These are phyloP conservation scores for Pyricularia grisea DNA, from an alignment of 2,329 filamentous ascomycete species.

Conservation along the genomic window DNA sequence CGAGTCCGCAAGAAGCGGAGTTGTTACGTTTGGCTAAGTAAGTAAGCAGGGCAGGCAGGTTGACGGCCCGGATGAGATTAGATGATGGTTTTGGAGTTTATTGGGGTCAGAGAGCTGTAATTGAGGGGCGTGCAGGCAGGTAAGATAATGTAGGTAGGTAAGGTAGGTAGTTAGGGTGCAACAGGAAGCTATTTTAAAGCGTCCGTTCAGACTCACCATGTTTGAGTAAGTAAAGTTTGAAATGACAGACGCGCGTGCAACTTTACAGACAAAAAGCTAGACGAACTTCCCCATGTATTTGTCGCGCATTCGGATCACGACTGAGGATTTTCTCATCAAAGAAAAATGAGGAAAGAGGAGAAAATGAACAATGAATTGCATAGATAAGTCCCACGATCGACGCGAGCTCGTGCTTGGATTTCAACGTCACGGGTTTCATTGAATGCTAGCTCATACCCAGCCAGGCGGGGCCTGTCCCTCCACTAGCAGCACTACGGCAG, in stretches of 20 bases:
- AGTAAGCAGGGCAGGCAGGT: not conserved
- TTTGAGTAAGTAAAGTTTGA: not conserved
- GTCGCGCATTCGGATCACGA: not conserved
- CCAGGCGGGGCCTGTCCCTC: not conserved
- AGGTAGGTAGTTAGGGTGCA: not conserved
- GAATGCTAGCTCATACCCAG: not conserved
- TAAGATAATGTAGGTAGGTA: too few relatives aligned
- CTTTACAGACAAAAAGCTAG: not conserved
- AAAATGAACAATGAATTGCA: not conserved
- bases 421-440: not conserved
- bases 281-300: not conserved
- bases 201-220: not conserved
- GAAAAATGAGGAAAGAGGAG: not conserved
- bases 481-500: not conserved
- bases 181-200: not conserved
- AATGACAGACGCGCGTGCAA: not conserved
- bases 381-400: not conserved
- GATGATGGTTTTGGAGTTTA: not conserved
- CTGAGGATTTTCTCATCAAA: not conserved
- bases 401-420: not conserved
- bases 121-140: not conserved
- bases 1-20: conserved; percentile 29
- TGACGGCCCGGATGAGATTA: not conserved
- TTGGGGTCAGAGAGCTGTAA: not conserved
- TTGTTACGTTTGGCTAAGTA: conserved; percentile 27